Conservation (phyloP, 2,329 filamentous ascomycete genomes). For the Paramyrothecium roridum region DNA sequence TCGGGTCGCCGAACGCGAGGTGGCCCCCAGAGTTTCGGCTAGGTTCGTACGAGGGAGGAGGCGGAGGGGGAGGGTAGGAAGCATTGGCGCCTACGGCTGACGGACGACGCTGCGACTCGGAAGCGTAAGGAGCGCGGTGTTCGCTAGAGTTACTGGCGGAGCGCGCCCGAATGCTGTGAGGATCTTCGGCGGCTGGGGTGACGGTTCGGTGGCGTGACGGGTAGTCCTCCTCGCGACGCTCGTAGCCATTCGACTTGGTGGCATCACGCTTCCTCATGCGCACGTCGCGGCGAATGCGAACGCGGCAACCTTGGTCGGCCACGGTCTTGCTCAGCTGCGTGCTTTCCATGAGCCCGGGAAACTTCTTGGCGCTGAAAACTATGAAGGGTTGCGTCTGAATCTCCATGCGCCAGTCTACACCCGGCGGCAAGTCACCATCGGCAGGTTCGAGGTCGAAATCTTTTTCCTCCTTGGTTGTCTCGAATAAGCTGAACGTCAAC, state of each 20-base stretch:
- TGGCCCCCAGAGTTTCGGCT: slow-evolving; percentile 22
- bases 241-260: slow-evolving; percentile 52
- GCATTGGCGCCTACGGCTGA: slow-evolving; percentile 37
- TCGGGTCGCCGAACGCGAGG: slow-evolving; percentile 30
- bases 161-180: slow-evolving; percentile 43
- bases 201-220: slow-evolving; percentile 27
- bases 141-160: slow-evolving; percentile 59
- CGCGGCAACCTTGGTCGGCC: slow-evolving; percentile 93
- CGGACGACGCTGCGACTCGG: slow-evolving; percentile 40
- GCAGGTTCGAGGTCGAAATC: slow-evolving; percentile 63
- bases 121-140: slow-evolving; percentile 38
- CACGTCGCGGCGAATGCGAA: slow-evolving; percentile 91
- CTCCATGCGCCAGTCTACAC: slow-evolving; percentile 81
- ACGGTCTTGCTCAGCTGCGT: slow-evolving; percentile 86
- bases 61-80: slow-evolving; percentile 32
- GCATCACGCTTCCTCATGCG: slow-evolving; percentile 82
- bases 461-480: slow-evolving; percentile 82
- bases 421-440: slow-evolving; percentile 42
- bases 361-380: slow-evolving; percentile 97
- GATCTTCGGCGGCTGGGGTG: slow-evolving; percentile 30
- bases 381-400: slow-evolving; percentile 84
- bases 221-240: slow-evolving; percentile 66
- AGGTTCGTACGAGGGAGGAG: slow-evolving; percentile 33
- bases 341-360: slow-evolving; percentile 88
- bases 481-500: slow-evolving; percentile 89